A percentile compares a stretch with the other conserved stretches of the same genome.
These are phyloP conservation scores for Dimocarpus longan DNA, from an alignment of 345 rosid genomes.

Conservation along the genomic window DNA sequence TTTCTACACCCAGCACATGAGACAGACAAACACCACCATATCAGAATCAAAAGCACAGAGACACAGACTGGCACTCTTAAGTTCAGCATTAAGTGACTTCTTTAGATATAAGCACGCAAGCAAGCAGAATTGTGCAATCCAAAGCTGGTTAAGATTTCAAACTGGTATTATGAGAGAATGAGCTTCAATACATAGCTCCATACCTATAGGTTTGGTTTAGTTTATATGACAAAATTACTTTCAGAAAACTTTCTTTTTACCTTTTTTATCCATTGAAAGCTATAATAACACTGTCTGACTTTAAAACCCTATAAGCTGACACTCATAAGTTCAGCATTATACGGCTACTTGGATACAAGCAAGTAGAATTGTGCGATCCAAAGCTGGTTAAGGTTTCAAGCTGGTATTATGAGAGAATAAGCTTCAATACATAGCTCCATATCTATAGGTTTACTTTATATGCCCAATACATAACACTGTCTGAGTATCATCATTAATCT, in stretches of 20 bases:
- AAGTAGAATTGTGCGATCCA: not conserved
- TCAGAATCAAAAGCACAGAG: not conserved
- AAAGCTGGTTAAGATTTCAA: not conserved
- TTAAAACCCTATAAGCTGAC: no score
- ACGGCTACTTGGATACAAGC: not conserved
- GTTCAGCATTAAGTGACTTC: not conserved
- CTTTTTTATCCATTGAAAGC: not conserved
- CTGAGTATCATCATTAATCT: not conserved
- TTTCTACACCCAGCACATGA: not conserved
- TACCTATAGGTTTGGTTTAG: not conserved
- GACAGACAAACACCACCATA: constrained; percentile 1
- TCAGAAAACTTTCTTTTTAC: not conserved
- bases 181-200: not conserved
- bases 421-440: not conserved
- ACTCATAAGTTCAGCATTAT: no score
- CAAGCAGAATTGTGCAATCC: constrained; percentile 3
- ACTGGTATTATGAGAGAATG: not conserved
- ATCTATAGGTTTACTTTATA: not conserved
- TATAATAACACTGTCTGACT: not conserved
- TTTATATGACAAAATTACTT: not conserved
- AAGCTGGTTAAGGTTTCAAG: not conserved
- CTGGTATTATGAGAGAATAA: not conserved
- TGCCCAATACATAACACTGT: not conserved
- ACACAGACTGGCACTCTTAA: not conserved
- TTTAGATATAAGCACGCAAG: not conserved